Evolutionary conservation across 2,329 filamentous ascomycete genomes (phyloP), one percentile per base, ranked within the genome.

Genomic region (Xylariaceae sp.): DNA sequence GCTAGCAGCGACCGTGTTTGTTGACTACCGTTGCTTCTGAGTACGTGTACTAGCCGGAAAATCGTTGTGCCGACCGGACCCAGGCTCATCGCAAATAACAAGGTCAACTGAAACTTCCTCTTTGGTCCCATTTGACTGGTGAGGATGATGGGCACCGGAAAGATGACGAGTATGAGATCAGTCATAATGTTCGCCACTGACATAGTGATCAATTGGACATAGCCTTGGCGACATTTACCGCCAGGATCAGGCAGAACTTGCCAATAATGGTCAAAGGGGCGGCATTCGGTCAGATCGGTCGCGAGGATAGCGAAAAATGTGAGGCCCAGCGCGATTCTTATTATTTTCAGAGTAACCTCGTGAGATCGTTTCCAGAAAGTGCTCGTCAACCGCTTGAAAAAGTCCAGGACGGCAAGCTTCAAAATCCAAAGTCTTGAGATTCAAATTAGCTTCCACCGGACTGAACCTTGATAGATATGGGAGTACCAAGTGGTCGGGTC

Each of bases 401-500:
- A 97, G 66, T 96, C 91, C 52, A 91, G 86, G 49, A 97, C 86
- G 33, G 91, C 89, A 61, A 86, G 81, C 68, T 97, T 99, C 56
- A 94, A 83, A 58, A 87, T 86, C 94, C 94, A 99, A 51, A 97
- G 83, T 60, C 90, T 95, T 62, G n/a, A 57, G 32, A 45, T 18
- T 6, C 7, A 14, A 33, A 46, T 51, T 49, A 54, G 52, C 45
- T 47, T 52, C 42, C 2, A 44, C 35, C 31, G 22, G 6, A 40
- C 43, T 17, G 11, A 38, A 39, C 30, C n/a, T 45, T 31, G 27
- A 27, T 40, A 17, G 22, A 27, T 7, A 27, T 27, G 22, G 22
- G 22, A 27, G 22, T 4, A 27, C 22, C 22, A 27, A 27, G 22
- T 27, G 22, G 7, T 27, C 22, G 22, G 22, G 22, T 27, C 22